A percentile compares a stretch with the other conserved stretches of the same genome.
Conservation (phyloP, 2,329 filamentous ascomycete genomes). For the Pyrenophora graminea region DNA sequence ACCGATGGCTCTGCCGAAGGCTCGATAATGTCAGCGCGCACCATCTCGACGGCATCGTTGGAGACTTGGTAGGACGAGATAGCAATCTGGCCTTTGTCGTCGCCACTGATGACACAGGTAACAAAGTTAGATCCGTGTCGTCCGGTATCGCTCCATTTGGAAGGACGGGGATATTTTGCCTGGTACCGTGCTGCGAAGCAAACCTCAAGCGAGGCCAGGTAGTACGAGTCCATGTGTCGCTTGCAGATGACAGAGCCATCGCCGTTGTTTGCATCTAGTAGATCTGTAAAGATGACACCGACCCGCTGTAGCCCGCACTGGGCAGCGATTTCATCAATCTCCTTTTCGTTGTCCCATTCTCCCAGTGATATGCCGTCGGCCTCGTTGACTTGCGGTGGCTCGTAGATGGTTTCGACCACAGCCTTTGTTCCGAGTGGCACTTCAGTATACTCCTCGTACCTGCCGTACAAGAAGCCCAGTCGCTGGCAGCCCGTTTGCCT, state of each 20-base stretch:
- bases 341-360: conserved; percentile 82
- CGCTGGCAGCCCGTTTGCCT: conserved; percentile 81
- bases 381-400: conserved; percentile 89
- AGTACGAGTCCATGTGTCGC: conserved; percentile 93
- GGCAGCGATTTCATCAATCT: conserved; percentile 77
- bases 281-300: conserved; percentile 92
- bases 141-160: conserved; percentile 96
- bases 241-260: conserved; percentile 93
- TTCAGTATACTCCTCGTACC: conserved; percentile 86
- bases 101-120: conserved; percentile 92
- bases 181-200: conserved; percentile 87
- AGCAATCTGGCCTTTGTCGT: conserved; percentile 83
- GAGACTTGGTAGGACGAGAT: conserved; percentile 94
- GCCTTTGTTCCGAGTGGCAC: conserved; percentile 94
- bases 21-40: conserved; percentile 90
- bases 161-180: conserved; percentile 83
- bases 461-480: conserved; percentile 87
- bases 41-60: conserved; percentile 96
- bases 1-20: conserved; percentile 89
- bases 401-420: conserved; percentile 95
- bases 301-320: conserved; percentile 86
- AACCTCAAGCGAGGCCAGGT: conserved; percentile 88
- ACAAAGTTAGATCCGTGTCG: conserved; percentile 96
- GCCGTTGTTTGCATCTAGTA: conserved; percentile 77
- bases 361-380: conserved; percentile 83